Conservation (phyloP, 108 stramenopile species). For the Cyclotella baltica region DNA sequence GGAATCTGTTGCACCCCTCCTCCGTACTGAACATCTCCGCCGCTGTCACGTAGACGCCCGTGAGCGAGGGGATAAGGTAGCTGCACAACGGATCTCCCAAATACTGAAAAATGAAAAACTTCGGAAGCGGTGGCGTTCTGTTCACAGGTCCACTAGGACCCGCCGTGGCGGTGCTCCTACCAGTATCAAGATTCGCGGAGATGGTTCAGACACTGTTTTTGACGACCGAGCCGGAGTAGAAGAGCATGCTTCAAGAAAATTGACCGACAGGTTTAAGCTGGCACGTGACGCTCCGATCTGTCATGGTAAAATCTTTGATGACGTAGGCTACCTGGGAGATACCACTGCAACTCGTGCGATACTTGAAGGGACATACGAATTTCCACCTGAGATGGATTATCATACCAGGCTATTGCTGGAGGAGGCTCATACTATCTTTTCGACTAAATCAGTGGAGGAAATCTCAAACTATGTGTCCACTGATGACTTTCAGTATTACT, state of each 20-base stretch:
- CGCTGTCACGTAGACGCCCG: not conserved
- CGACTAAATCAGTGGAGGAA: not conserved
- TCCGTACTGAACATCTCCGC: not conserved
- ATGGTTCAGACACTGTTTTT: not conserved
- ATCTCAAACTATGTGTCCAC: not conserved
- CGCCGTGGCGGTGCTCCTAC: not conserved
- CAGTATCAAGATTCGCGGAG: not conserved
- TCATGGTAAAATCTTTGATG: not conserved
- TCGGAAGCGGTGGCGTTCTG: not conserved
- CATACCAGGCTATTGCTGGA: not conserved
- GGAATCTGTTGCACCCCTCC: not conserved
- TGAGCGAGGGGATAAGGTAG: not conserved
- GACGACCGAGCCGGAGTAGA: not conserved
- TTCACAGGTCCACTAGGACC: not conserved
- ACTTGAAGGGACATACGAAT: conserved; percentile 6
- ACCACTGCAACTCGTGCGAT: not conserved
- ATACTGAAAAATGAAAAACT: not conserved
- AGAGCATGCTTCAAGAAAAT: not conserved
- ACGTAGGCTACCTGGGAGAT: conserved; percentile 8
- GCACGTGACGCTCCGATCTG: not conserved
- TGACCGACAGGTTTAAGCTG: not conserved
- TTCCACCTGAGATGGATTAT: not conserved
- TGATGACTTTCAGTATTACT: not conserved
- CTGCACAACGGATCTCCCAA: not conserved
- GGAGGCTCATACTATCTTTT: not conserved